A percentile compares a stretch with the other conserved stretches of the same genome.
These are phyloP conservation scores for Harrya chromipes DNA, from an alignment of 768 basidiomycete genomes.

Conservation along the genomic window DNA sequence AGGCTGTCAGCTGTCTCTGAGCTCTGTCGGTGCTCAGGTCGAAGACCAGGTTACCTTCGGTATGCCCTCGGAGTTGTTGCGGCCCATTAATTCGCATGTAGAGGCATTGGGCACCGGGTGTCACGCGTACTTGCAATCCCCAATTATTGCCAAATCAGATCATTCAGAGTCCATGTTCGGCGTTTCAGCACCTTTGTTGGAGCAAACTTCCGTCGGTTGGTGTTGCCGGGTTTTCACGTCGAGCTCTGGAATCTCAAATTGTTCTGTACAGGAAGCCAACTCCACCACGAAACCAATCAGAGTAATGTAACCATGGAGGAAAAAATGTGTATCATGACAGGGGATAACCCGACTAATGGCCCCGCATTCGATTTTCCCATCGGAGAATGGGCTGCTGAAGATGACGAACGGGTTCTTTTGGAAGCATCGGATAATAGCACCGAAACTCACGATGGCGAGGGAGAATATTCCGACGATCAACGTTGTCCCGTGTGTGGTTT, in stretches of 20 bases:
- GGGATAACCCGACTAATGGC: neutral
- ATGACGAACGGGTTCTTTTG: conserved; percentile 56
- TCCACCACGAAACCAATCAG: neutral
- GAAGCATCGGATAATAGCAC: conserved; percentile 24
- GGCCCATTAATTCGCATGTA: neutral
- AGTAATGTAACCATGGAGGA: neutral
- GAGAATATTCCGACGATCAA: neutral
- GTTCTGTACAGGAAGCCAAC: conserved; percentile 3
- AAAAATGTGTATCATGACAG: neutral
- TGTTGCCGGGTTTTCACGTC: conserved; percentile 1
- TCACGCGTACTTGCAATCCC: neutral
- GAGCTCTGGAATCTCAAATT: neutral
- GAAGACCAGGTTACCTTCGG: conserved; percentile 18
- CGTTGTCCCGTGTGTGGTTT: conserved; percentile 28
- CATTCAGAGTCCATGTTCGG: conserved; percentile 16
- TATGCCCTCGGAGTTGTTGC: conserved; percentile 26
- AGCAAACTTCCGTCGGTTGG: conserved; percentile 7
- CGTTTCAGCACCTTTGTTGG: conserved; percentile 15
- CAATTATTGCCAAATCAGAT: neutral
- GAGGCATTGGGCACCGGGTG: neutral
- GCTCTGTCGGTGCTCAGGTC: neutral
- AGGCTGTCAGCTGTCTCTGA: neutral
- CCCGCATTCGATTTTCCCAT: conserved; percentile 23
- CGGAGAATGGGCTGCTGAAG: conserved; percentile 68
- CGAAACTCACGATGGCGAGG: conserved; percentile 27